Evolutionary conservation across 495 filamentous ascomycete species (phyloP).

Genomic region (Cercophora scortea): DNA sequence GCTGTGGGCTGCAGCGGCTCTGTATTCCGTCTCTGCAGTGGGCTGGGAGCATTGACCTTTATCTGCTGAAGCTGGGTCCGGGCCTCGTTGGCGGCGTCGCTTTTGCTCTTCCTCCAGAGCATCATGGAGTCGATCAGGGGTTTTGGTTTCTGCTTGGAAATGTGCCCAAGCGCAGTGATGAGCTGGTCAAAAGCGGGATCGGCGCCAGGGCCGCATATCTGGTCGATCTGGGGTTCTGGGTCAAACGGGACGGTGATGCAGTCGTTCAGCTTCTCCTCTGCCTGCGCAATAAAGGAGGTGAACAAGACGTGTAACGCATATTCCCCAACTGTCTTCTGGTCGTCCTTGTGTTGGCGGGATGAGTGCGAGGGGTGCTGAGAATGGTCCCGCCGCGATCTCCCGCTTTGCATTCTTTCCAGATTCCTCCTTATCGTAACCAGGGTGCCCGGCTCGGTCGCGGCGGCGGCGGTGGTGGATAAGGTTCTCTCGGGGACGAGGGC

Average conservation of each 20-base stretch:
- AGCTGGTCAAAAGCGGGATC: slow-evolving; percentile 93
- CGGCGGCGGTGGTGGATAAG: slow-evolving; percentile 21
- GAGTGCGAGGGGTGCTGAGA: slow-evolving; percentile 78
- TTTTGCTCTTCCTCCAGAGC: slow-evolving; percentile 92
- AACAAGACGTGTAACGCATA: slow-evolving; percentile 96
- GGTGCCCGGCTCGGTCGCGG: slow-evolving; percentile 11
- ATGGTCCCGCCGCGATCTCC: slow-evolving; percentile 59
- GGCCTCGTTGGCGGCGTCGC: slow-evolving; percentile 67
- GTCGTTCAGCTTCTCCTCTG: slow-evolving; percentile 86
- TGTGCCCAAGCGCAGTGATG: slow-evolving; percentile 85
- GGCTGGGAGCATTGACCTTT: slow-evolving; percentile 22
- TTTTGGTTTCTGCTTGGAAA: slow-evolving; percentile 87
- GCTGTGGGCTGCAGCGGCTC: slow-evolving; percentile 34
- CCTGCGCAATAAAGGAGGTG: slow-evolving; percentile 79
- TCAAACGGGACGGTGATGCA: slow-evolving; percentile 68
- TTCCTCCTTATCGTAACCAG: slow-evolving; percentile 34
- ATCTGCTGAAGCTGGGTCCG: slow-evolving; percentile 56
- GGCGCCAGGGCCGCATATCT: slow-evolving; percentile 79
- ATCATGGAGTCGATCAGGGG: slow-evolving; percentile 95
- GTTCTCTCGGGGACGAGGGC: slow-evolving; percentile 26
- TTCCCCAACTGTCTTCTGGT: slow-evolving; percentile 87
- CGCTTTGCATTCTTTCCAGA: slow-evolving; percentile 57
- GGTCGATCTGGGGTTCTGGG: slow-evolving; percentile 72
- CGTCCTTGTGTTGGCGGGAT: slow-evolving; percentile 60
- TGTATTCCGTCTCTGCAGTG: slow-evolving; percentile 40